phyloP scores from a whole-genome alignment of 164 flowering plant species.

The Magnolia changhungtana region DNA sequence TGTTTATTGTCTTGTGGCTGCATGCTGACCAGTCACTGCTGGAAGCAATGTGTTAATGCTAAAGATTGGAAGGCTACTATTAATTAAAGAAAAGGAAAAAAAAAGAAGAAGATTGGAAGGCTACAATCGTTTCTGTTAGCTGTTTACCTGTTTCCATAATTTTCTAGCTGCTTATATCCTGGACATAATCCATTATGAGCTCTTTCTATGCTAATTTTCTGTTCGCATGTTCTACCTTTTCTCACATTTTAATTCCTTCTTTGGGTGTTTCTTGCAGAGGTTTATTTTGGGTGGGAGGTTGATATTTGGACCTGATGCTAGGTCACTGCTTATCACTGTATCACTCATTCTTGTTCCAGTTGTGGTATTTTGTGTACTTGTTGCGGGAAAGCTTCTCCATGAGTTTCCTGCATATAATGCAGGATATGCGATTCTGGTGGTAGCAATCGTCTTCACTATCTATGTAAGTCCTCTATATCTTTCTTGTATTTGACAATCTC shows the following conservation, averaged over 20 bases:
- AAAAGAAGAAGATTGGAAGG: neutral
- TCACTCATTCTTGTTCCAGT: slow-evolving; percentile 70
- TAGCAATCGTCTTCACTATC: slow-evolving; percentile 61
- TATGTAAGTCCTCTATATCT: slow-evolving; percentile 57
- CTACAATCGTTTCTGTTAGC: neutral
- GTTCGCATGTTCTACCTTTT: neutral
- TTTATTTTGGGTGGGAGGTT: slow-evolving; percentile 79
- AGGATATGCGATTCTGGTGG: slow-evolving; percentile 86
- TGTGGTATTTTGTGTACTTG: slow-evolving; percentile 68
- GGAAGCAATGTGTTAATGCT: neutral
- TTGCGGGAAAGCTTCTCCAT: slow-evolving; percentile 86
- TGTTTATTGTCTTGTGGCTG: no score
- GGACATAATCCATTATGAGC: neutral
- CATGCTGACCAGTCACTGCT: neutral
- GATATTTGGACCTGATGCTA: slow-evolving; percentile 95
- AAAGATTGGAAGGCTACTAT: neutral
- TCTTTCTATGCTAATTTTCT: neutral
- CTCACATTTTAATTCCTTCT: neutral
- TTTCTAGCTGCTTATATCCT: neutral
- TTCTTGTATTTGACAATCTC: neutral
- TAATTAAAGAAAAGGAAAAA: no score
- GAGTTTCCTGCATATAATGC: slow-evolving; percentile 67
- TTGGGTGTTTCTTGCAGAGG: slow-evolving; percentile 48
- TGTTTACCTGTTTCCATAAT: neutral
- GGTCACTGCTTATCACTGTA: slow-evolving; percentile 65